phyloP scores from a whole-genome alignment of 2,329 filamentous ascomycete species.

The Colletotrichum agaves region DNA sequence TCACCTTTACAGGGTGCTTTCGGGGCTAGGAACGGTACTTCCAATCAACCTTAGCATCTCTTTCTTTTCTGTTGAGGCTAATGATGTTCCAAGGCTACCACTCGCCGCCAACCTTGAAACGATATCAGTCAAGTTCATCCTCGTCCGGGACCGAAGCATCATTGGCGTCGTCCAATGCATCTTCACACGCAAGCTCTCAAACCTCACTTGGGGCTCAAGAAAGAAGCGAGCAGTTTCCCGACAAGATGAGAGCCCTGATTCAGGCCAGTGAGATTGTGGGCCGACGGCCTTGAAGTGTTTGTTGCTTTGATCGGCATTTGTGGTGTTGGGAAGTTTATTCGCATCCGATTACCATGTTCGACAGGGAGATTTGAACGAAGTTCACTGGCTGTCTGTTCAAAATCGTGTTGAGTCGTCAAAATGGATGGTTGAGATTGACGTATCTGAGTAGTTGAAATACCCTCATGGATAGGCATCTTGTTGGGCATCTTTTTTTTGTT shows the following conservation, averaged over 20 bases:
- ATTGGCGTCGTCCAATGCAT: constrained; percentile 31
- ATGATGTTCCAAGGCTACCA: constrained; percentile 33
- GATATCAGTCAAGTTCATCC: constrained; percentile 34
- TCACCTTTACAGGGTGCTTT: background rate
- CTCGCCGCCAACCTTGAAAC: constrained; percentile 30
- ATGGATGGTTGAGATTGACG: constrained; percentile 11
- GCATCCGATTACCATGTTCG: too few species aligned
- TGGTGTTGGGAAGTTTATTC: too few species aligned
- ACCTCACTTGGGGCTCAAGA: constrained; percentile 36
- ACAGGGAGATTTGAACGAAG: too few species aligned
- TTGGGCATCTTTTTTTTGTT: constrained; percentile 25
- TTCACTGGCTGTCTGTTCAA: background rate
- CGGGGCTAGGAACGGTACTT: constrained; percentile 28
- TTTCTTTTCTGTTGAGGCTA: constrained; percentile 26
- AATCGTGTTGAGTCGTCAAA: constrained; percentile 5
- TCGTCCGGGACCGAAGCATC: constrained; percentile 32
- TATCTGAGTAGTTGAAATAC: constrained; percentile 36
- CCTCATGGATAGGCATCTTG: constrained; percentile 36
- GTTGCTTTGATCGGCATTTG: too few species aligned
- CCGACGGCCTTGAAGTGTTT: constrained; percentile 44
- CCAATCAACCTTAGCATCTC: background rate
- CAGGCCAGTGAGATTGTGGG: constrained; percentile 70
- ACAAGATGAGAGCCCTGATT: constrained; percentile 69
- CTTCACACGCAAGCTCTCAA: constrained; percentile 27
- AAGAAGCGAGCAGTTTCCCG: constrained; percentile 47